phyloP scores from a whole-genome alignment of 257 asterid species.

The Capsicum pubescens region DNA sequence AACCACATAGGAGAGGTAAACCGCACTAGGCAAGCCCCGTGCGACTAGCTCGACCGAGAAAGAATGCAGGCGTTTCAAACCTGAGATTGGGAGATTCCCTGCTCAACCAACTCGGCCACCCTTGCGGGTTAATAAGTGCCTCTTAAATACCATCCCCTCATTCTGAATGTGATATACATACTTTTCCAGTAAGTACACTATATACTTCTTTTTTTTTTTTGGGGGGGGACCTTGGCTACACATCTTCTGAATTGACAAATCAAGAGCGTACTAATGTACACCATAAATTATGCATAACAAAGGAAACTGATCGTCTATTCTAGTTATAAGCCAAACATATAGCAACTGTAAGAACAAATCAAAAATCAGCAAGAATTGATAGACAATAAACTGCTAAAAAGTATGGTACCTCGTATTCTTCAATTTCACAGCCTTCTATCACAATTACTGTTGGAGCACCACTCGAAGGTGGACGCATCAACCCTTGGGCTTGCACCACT shows the following conservation, averaged over 20 bases:
- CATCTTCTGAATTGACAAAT: constrained; percentile 9
- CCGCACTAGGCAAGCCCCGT: too few relatives aligned
- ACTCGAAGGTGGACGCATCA: constrained; percentile 74
- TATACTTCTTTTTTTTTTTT: not conserved
- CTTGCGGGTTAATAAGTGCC: not conserved
- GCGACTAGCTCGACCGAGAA: not conserved
- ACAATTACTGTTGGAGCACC: constrained; percentile 56
- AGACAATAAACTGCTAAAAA: constrained; percentile 27
- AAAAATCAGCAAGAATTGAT: constrained; percentile 2
- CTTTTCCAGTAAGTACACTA: not conserved
- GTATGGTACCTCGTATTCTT: constrained; percentile 85
- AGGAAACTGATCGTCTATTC: not conserved
- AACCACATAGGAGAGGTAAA: not conserved
- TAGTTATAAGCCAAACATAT: constrained; percentile 1
- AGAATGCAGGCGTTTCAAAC: not conserved
- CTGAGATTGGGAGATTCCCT: not conserved
- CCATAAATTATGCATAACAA: constrained; percentile 15
- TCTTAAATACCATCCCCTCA: not conserved
- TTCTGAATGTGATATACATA: constrained; percentile 8
- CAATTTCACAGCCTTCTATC: constrained; percentile 84
- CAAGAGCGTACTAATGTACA: not conserved
- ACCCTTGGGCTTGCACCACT: constrained; percentile 80
- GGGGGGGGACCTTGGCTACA: not conserved
- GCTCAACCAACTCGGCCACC: not conserved
- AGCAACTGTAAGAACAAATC: not conserved